Evolutionary conservation across 108 stramenopile genomes (phyloP).

Genomic region (Skeletonema grethae): DNA sequence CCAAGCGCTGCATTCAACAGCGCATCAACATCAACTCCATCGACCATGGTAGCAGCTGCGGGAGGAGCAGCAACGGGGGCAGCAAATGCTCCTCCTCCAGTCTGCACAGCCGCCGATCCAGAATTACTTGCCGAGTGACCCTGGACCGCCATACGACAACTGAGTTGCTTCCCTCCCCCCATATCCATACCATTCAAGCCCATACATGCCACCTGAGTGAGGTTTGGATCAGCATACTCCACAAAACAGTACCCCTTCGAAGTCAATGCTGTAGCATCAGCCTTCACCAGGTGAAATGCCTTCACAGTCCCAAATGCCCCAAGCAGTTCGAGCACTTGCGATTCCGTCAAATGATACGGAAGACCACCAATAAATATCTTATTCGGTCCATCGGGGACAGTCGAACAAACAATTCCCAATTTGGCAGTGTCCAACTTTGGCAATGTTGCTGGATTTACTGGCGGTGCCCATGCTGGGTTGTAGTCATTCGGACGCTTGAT

Average conservation of each 20-base stretch:
- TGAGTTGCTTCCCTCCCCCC: conserved; percentile 91
- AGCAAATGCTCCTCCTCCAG: conserved; percentile 10
- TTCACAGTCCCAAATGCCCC: conserved; percentile 90
- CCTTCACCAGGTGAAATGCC: conserved; percentile 95
- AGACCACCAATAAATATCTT: conserved; percentile 99
- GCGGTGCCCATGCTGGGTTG: conserved; percentile 84
- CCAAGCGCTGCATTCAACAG: conserved; percentile 85
- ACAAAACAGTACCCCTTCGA: conserved; percentile 98
- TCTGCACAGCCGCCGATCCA: neutral
- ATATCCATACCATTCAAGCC: conserved; percentile 97
- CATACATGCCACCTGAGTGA: conserved; percentile 84
- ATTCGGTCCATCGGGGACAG: conserved; percentile 96
- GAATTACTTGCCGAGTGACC: conserved; percentile 15
- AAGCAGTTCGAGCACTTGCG: conserved; percentile 93
- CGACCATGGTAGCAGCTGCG: conserved; percentile 44
- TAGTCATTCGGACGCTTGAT: conserved; percentile 98
- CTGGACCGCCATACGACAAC: conserved; percentile 79
- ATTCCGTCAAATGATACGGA: conserved; percentile 92
- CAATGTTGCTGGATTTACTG: conserved; percentile 54
- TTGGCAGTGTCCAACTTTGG: conserved; percentile 71
- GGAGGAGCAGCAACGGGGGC: conserved; percentile 21
- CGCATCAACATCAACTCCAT: conserved; percentile 78
- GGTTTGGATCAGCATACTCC: conserved; percentile 86
- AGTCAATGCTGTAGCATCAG: conserved; percentile 67
- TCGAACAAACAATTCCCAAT: conserved; percentile 84